Conservation (phyloP, 768 basidiomycete species). For the Brasilioporus rufonigricans region DNA sequence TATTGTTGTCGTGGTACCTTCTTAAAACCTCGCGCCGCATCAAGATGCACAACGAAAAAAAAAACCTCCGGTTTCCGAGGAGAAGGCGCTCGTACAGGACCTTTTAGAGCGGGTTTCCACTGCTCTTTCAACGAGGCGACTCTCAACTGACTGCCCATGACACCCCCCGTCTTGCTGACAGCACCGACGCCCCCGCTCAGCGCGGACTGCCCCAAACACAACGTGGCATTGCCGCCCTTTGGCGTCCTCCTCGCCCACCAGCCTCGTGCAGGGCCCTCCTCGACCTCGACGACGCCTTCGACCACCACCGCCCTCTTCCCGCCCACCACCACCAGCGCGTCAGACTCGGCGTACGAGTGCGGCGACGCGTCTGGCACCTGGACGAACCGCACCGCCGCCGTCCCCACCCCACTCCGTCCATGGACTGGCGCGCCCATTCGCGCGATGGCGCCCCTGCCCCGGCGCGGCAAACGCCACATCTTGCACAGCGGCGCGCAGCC, state of each 20-base stretch:
- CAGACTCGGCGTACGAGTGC: too few relatives aligned
- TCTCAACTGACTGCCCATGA: slow-evolving; percentile 1
- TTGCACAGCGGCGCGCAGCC: too few relatives aligned
- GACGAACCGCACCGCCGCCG: neutral
- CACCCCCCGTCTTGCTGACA: slow-evolving; percentile 7
- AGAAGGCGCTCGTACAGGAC: neutral
- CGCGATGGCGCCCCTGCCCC: slow-evolving; percentile 22
- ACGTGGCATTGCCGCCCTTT: neutral
- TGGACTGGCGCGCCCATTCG: slow-evolving; percentile 26
- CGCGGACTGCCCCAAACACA: neutral
- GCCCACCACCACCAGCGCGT: too few relatives aligned
- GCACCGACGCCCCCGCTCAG: neutral
- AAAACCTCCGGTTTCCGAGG: neutral
- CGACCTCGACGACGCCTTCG: neutral
- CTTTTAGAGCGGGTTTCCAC: neutral
- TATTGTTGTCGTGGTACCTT: slow-evolving; percentile 4
- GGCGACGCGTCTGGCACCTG: neutral
- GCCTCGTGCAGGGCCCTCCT: neutral
- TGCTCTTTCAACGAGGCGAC: neutral
- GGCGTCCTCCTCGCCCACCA: neutral
- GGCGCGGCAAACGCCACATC: slow-evolving; percentile 10
- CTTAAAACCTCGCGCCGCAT: neutral
- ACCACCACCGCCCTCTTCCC: too few relatives aligned
- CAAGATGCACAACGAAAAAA: slow-evolving; percentile 1
- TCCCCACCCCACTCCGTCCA: neutral